Evolutionary conservation across 106 monocot genomes (phyloP), one percentile per base, ranked within the genome.

Genomic region (Dioscorea dumetorum): DNA sequence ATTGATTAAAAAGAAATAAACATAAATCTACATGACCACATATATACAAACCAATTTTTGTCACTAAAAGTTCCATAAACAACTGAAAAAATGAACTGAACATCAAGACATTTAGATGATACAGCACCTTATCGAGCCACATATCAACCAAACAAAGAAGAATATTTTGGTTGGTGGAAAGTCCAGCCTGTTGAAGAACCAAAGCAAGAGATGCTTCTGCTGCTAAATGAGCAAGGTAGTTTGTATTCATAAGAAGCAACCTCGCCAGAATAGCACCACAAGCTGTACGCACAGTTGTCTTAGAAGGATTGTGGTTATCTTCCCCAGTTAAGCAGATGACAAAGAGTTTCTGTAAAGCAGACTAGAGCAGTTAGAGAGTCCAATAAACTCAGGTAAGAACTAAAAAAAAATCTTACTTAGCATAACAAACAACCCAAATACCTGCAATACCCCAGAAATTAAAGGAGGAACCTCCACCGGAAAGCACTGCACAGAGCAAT

Each of bases 51-150:
- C 41, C 10, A 41, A 41, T 10, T 41, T 1, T 10, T 6, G 41
- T 41, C 41, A 41, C 0, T 41, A 41, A 41, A 41, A 41, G 41
- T 1, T 41, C 6, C 6, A 6, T 6, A 41, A 41, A 41, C 41
- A 41, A 41, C 41, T 3, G 10, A 41, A 41, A 41, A 41, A 41
- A 41, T 41, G 41, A 1, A 41, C 41, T 41, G 41, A 41, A 41
- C 6, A 41, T 8, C 41, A 8, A 41, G 10, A 41, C 0, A 41
- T 41, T 41, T 41, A 41, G 41, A 41, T 41, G 10, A 41, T 41
- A 41, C 1, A 41, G 53, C 82, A 97, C 97, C 97, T 87, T 92
- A 66, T 97, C 97, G 31, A 97, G 63, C 97, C 92, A 97, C 22
- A 86, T 50, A 76, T 97, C 87, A 62, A 87, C 82, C 67, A 97